Evolutionary conservation across 2,329 filamentous ascomycete species (phyloP).

Genomic region (Colletotrichum salicis): DNA sequence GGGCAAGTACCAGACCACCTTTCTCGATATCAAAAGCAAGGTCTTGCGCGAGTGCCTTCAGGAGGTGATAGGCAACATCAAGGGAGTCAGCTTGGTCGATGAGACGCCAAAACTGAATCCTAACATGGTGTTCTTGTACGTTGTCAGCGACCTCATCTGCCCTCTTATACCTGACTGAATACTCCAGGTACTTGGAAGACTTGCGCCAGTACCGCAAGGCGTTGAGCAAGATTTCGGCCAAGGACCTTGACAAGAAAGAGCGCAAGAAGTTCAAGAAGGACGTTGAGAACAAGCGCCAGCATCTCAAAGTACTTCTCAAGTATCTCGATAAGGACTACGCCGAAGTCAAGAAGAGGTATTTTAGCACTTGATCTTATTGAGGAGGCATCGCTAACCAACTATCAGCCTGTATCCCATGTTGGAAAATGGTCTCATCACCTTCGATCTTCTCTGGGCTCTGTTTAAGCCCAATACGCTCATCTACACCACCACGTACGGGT

Average conservation of each 20-base stretch:
- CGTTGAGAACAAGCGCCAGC: slow-evolving; percentile 66
- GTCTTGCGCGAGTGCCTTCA: slow-evolving; percentile 76
- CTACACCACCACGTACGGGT: slow-evolving; percentile 81
- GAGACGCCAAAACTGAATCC: slow-evolving; percentile 80
- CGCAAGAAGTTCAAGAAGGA: slow-evolving; percentile 71
- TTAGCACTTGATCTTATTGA: neutral
- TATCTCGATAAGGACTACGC: slow-evolving; percentile 87
- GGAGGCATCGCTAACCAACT: neutral
- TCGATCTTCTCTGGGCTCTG: slow-evolving; percentile 87
- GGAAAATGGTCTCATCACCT: slow-evolving; percentile 85
- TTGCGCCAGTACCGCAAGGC: slow-evolving; percentile 72
- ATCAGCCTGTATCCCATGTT: slow-evolving; percentile 80
- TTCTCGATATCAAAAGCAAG: slow-evolving; percentile 88
- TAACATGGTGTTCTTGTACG: slow-evolving; percentile 74
- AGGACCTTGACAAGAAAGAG: slow-evolving; percentile 61
- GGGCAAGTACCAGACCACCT: slow-evolving; percentile 77
- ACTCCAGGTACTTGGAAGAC: slow-evolving; percentile 76
- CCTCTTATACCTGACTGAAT: slow-evolving; percentile 34
- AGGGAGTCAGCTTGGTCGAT: slow-evolving; percentile 82
- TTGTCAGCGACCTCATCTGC: neutral
- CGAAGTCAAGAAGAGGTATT: slow-evolving; percentile 73
- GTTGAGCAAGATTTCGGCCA: slow-evolving; percentile 67
- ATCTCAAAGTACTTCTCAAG: slow-evolving; percentile 78
- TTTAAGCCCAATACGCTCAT: slow-evolving; percentile 88
- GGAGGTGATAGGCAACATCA: slow-evolving; percentile 79